Evolutionary conservation across 352 stramenopile genomes (phyloP).

Genomic region (Discostella stelligera): DNA sequence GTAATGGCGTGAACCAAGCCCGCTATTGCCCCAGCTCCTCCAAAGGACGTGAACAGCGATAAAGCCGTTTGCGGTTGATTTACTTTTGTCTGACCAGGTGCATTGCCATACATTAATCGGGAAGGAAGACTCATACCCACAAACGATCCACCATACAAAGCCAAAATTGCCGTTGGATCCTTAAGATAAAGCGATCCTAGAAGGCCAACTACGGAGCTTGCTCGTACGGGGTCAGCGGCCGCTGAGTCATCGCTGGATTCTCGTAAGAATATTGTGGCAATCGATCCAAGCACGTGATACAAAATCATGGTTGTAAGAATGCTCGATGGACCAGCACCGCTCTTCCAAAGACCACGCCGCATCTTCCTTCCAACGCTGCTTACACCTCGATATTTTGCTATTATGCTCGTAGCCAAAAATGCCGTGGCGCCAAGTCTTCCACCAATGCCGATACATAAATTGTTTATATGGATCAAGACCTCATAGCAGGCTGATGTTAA

Average conservation of each 20-base stretch:
- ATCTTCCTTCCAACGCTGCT: constrained; percentile 38
- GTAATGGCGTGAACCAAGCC: constrained; percentile 60
- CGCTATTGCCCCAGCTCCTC: constrained; percentile 42
- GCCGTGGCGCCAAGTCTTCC: constrained; percentile 54
- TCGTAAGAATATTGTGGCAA: constrained; percentile 63
- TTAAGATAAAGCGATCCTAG: constrained; percentile 49
- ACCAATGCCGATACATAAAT: constrained; percentile 52
- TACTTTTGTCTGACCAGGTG: constrained; percentile 27
- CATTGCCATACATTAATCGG: constrained; percentile 55
- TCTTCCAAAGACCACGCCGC: constrained; percentile 34
- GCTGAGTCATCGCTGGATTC: constrained; percentile 58
- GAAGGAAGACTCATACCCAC: constrained; percentile 62
- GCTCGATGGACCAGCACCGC: constrained; percentile 19
- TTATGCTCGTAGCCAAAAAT: constrained; percentile 50
- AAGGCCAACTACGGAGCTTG: constrained; percentile 54
- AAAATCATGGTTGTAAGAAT: constrained; percentile 40
- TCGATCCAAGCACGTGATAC: constrained; percentile 50
- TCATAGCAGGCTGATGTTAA: constrained; percentile 56
- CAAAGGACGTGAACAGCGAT: constrained; percentile 44
- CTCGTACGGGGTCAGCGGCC: constrained; percentile 55
- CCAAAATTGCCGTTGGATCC: constrained; percentile 46
- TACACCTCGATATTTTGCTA: constrained; percentile 45
- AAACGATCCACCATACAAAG: constrained; percentile 61
- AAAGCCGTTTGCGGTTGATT: constrained; percentile 18
- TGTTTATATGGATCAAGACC: constrained; percentile 54